Percentiles rank a stretch among this genome's conserved stretches.
phyloP scores from a whole-genome alignment of 306 rosid species.

The Ceratonia siliqua region DNA sequence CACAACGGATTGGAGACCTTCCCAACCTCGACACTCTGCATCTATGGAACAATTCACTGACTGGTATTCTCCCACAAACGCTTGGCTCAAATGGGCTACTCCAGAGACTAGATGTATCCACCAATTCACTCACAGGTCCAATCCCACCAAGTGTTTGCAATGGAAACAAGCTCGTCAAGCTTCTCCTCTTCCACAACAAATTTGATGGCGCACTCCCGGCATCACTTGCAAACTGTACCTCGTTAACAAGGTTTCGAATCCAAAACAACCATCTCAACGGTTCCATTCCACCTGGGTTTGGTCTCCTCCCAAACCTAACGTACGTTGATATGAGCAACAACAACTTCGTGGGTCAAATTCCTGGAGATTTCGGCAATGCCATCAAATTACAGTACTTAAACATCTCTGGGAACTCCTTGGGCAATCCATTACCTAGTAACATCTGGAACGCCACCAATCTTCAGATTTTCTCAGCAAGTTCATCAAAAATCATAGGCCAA shows the following conservation, averaged over 20 bases:
- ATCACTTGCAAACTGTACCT: conserved; percentile 56
- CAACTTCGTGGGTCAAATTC: conserved; percentile 65
- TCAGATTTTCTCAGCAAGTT: conserved; percentile 73
- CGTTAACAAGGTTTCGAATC: conserved; percentile 63
- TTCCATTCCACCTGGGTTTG: conserved; percentile 67
- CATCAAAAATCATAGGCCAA: conserved; percentile 52
- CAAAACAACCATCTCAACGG: conserved; percentile 74
- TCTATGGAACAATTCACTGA: conserved; percentile 81
- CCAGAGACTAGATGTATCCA: conserved; percentile 60
- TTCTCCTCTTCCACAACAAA: conserved; percentile 66
- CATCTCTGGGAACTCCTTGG: conserved; percentile 68
- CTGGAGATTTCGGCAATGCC: conserved; percentile 67
- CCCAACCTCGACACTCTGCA: conserved; percentile 56
- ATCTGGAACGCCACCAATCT: conserved; percentile 68
- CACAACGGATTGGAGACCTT: conserved; percentile 63
- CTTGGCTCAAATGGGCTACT: conserved; percentile 65
- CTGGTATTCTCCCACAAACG: conserved; percentile 64
- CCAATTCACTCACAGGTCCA: conserved; percentile 82
- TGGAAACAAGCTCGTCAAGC: conserved; percentile 59
- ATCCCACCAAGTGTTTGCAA: conserved; percentile 61
- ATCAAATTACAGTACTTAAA: conserved; percentile 54
- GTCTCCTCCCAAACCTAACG: conserved; percentile 56
- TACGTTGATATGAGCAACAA: conserved; percentile 78
- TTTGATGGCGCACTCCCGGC: conserved; percentile 47
- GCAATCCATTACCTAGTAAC: conserved; percentile 47